phyloP scores from a whole-genome alignment of 768 basidiomycete species.

The Suillus americanus region DNA sequence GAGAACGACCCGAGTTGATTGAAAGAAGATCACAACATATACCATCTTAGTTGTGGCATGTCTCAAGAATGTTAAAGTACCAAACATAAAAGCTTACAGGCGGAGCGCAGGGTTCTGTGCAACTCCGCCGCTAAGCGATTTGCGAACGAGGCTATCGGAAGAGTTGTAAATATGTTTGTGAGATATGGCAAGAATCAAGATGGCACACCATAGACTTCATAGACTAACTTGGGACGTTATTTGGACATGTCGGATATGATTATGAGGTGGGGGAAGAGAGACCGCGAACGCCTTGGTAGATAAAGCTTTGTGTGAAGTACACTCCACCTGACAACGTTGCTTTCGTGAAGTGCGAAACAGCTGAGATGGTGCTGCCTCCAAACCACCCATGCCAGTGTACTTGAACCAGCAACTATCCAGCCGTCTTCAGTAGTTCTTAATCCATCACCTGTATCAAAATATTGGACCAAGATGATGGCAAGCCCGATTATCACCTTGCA shows the following conservation, averaged over 20 bases:
- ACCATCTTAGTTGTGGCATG: not conserved
- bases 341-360: not conserved
- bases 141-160: conserved; percentile 33
- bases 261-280: not conserved
- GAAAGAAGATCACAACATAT: conserved; percentile 12
- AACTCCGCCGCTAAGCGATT: conserved; percentile 41
- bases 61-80: not conserved
- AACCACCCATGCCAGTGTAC: not conserved
- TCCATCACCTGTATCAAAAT: no score
- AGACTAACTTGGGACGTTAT: not conserved
- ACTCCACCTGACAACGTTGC: not conserved
- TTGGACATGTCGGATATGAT: not conserved
- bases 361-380: not conserved
- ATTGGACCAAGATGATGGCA: not conserved
- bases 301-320: not conserved
- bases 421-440: no score
- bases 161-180: conserved; percentile 13
- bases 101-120: conserved; percentile 40
- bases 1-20: conserved; percentile 34
- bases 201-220: not conserved
- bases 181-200: not conserved
- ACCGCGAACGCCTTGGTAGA: not conserved
- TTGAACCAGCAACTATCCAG: not conserved
- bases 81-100: conserved; percentile 35
- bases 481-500: not conserved